Base-by-base conservation (phyloP, 2,329 filamentous ascomycete species). In the Alternaria sp. region DNA sequence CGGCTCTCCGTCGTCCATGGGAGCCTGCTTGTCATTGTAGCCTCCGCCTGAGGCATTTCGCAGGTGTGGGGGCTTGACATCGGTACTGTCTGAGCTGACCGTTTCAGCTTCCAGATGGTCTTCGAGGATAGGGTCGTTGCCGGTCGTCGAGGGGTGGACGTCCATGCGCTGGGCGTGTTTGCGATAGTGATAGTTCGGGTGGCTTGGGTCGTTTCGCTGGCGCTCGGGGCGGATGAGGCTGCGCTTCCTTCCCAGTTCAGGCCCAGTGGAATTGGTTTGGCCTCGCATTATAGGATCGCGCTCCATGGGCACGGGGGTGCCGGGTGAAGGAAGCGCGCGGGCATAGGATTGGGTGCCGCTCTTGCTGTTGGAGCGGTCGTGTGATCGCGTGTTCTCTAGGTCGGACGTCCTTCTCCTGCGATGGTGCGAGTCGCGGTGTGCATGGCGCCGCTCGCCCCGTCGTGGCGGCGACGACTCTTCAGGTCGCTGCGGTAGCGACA, bases 161-260 rank as follows among this genome's bases (percentile, higher is more conserved):
- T 90, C 87, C 93, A 99, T 97, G 68, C 95, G 92, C 73, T 93
- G 92, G 10, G 96, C 93, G 87, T 97, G 94, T 79, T 97, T 92
- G 70, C 93, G 90, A 81, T 99, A 99, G 81, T 97, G 88, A 77
- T 97, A 99, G 79, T 98, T 96, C 13, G 94, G 93, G 78, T 98
- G 93, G 71, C 94, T 91, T 67, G 87, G 89, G 71, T 94, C 91
- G 70, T 97, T 93, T 71, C 91, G 89, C 74, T 91, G 91, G 69
- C 96, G 89, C 81, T 99, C 96, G 1, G 96, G 96, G 65, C 92
- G 87, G 76, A 99, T 90, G 67, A 99, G 84, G 79, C 93, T 97
- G 78, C 91, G 89, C 82, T 98, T 98, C 72, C 94, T 89, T 64
- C 81, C 79, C 61, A 90, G 70, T 15, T 89, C 87, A 17, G 76